Evolutionary conservation across 805 yeast genomes (phyloP).

Genomic region (Wickerhamia fluorescens): DNA sequence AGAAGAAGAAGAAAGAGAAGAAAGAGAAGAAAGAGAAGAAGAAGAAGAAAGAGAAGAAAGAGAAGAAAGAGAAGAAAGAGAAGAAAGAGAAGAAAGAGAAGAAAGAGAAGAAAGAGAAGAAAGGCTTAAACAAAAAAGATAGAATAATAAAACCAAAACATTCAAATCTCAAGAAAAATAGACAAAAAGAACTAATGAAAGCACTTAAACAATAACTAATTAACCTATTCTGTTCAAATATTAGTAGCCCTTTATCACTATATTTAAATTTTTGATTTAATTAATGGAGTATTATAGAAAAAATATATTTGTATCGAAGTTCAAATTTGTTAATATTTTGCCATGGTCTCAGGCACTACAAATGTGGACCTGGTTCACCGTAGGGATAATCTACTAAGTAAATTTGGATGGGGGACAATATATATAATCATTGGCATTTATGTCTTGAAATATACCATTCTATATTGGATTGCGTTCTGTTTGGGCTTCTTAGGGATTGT

Average conservation of each 20-base stretch:
- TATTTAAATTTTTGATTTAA: no score
- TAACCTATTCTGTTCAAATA: no score
- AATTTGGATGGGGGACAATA: no score
- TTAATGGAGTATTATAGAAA: no score
- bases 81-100: constrained; percentile 15
- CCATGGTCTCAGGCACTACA: no score
- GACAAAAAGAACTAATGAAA: constrained; percentile 6
- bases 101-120: constrained; percentile 12
- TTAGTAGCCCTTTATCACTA: no score
- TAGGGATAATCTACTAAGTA: no score
- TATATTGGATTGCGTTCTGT: constrained; percentile 6
- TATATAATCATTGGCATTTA: no score
- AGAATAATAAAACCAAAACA: constrained; percentile 5
- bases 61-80: constrained; percentile 13
- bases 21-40: constrained; percentile 14
- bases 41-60: constrained; percentile 15
- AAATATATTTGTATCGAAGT: no score
- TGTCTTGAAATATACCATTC: constrained; percentile 5
- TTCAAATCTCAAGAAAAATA: constrained; percentile 1
- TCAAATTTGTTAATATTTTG: not conserved
- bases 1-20: constrained; percentile 19
- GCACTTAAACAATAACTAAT: no score
- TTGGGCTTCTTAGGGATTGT: constrained; percentile 2
- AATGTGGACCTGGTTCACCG: no score
- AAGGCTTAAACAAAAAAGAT: constrained; percentile 9